phyloP scores from a whole-genome alignment of 2,329 filamentous ascomycete genomes.

The Trichoderma hamatum region DNA sequence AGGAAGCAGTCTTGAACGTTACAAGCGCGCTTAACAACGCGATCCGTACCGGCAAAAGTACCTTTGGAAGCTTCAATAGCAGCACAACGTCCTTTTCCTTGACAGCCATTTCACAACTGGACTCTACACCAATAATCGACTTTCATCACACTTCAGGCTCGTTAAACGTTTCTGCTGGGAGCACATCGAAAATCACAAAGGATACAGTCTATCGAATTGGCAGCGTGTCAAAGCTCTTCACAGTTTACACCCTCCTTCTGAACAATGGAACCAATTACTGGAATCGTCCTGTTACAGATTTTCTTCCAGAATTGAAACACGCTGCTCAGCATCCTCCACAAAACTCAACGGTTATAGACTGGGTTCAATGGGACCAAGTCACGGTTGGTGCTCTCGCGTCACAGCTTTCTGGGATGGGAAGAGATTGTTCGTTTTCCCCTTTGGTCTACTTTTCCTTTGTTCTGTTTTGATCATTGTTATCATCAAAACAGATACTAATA shows the following conservation, averaged over 20 bases:
- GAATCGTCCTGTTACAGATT: conserved; percentile 35
- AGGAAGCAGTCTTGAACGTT: background rate
- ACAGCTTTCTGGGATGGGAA: conserved; percentile 21
- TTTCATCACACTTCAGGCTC: conserved; percentile 26
- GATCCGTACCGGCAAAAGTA: conserved; percentile 10
- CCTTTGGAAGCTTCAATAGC: conserved; percentile 22
- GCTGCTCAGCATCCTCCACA: background rate
- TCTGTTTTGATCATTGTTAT: background rate
- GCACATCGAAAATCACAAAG: conserved; percentile 5
- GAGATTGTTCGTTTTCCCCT: conserved; percentile 17
- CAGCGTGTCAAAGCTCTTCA: conserved; percentile 37
- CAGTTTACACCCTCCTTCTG: conserved; percentile 34
- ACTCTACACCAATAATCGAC: conserved; percentile 19
- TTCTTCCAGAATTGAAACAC: conserved; percentile 33
- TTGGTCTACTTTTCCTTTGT: background rate
- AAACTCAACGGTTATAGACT: background rate
- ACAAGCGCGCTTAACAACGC: conserved; percentile 7
- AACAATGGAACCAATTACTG: conserved; percentile 32
- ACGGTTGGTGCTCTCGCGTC: conserved; percentile 25
- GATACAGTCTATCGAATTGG: conserved; percentile 36
- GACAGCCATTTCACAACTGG: conserved; percentile 21
- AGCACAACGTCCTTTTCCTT: conserved; percentile 27
- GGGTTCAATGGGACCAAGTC: conserved; percentile 26
- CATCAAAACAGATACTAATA: background rate
- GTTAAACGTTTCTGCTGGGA: conserved; percentile 28